Conservation (phyloP, 1,139 yeast species). For the Saccharomyces hybrid region DNA sequence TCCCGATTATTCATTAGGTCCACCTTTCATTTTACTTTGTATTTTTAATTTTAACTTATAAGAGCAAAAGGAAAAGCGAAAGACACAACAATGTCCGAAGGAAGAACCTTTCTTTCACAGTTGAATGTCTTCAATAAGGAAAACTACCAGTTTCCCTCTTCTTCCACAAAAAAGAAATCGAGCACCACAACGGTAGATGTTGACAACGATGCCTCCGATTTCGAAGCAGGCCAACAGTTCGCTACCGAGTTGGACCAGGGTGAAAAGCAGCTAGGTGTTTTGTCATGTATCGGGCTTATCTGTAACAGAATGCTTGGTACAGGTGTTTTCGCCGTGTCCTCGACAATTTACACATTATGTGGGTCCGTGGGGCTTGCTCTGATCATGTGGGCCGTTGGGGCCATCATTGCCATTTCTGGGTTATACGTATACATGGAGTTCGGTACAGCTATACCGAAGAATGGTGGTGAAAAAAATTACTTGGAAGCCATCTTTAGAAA, state of each 20-base stretch:
- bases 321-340: slow-evolving; percentile 79
- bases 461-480: slow-evolving; percentile 86
- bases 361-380: slow-evolving; percentile 74
- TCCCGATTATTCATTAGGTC: too few species aligned
- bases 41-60: too few species aligned
- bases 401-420: slow-evolving; percentile 66
- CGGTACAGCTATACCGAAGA: slow-evolving; percentile 76
- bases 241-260: slow-evolving; percentile 43
- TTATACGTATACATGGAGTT: slow-evolving; percentile 74
- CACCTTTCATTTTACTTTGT: too few species aligned
- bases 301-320: slow-evolving; percentile 82
- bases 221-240: slow-evolving; percentile 27
- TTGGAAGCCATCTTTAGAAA: slow-evolving; percentile 62
- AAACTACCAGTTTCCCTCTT: slow-evolving; percentile 15
- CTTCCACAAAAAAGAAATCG: slow-evolving; percentile 3
- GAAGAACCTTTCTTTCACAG: slow-evolving; percentile 20
- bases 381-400: slow-evolving; percentile 72
- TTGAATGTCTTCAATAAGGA: slow-evolving; percentile 27
- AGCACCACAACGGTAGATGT: slow-evolving; percentile 6
- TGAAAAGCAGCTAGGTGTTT: slow-evolving; percentile 51
- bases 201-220: slow-evolving; percentile 14
- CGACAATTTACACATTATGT: slow-evolving; percentile 55
- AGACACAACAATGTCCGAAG: slow-evolving; percentile 13
- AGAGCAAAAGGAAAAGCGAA: not conserved
- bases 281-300: slow-evolving; percentile 63